phyloP scores from a whole-genome alignment of 2,329 filamentous ascomycete species.

The Aureobasidium sp. region DNA sequence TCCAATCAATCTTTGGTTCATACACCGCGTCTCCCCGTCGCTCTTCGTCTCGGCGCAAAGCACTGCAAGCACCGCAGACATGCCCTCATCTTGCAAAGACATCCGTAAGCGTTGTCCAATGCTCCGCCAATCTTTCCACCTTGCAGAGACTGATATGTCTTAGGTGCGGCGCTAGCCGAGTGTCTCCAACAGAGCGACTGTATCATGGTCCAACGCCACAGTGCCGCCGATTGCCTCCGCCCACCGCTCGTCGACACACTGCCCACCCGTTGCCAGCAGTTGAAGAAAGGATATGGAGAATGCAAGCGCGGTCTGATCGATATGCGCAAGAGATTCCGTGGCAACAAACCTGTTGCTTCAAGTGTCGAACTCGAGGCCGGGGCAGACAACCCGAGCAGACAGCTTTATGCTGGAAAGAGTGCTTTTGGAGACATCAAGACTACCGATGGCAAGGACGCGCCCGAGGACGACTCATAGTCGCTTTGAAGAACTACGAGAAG shows the following conservation, averaged over 20 bases:
- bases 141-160: neutral
- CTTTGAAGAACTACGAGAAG: neutral
- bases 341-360: slow-evolving; percentile 77
- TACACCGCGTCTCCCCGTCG: neutral
- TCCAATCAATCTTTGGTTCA: neutral
- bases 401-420: slow-evolving; percentile 69
- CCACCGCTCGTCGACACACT: slow-evolving; percentile 74
- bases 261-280: slow-evolving; percentile 81
- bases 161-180: slow-evolving; percentile 84
- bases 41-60: neutral
- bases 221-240: slow-evolving; percentile 79
- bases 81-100: slow-evolving; percentile 96
- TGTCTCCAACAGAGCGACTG: slow-evolving; percentile 97
- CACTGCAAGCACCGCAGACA: slow-evolving; percentile 33
- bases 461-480: slow-evolving; percentile 26
- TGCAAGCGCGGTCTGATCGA: slow-evolving; percentile 96
- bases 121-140: slow-evolving; percentile 8
- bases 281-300: slow-evolving; percentile 87
- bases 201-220: slow-evolving; percentile 85
- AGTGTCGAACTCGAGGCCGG: slow-evolving; percentile 56
- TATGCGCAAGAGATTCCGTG: slow-evolving; percentile 97
- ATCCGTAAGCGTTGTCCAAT: slow-evolving; percentile 59
- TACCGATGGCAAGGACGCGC: slow-evolving; percentile 27
- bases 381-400: slow-evolving; percentile 44
- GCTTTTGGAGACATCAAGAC: slow-evolving; percentile 25